Conservation (phyloP, 352 stramenopile genomes). For the Phytophthora niederhauseri region DNA sequence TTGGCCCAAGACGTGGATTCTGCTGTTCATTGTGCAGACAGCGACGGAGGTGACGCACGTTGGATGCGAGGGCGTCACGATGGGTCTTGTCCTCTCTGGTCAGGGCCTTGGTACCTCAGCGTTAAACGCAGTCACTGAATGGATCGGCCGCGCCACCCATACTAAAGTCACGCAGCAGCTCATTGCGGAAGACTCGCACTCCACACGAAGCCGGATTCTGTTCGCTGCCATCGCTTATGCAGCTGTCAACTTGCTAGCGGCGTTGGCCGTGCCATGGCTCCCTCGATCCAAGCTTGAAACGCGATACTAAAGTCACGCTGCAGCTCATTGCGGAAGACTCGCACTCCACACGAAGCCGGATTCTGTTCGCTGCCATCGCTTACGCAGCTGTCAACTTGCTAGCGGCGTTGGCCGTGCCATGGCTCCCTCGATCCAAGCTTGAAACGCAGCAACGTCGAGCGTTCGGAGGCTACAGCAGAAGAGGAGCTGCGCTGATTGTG, state of each 20-base stretch:
- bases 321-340: conserved; percentile 34
- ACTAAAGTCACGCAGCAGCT: conserved; percentile 26
- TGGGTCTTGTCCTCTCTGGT: conserved; percentile 56
- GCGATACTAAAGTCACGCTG: conserved; percentile 24
- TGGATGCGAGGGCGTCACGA: conserved; percentile 56
- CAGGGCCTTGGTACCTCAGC: conserved; percentile 44
- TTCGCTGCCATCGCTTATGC: conserved; percentile 25
- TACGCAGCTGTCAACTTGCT: conserved; percentile 44
- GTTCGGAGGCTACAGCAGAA: conserved; percentile 36
- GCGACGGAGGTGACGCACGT: conserved; percentile 61
- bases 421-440: conserved; percentile 47
- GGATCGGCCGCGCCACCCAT: conserved; percentile 35
- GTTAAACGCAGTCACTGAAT: conserved; percentile 30
- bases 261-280: conserved; percentile 31
- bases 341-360: conserved; percentile 24
- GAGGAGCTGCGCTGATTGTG: conserved; percentile 35
- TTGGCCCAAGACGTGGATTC: conserved; percentile 46
- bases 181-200: conserved; percentile 31
- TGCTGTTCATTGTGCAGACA: conserved; percentile 46
- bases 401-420: conserved; percentile 24
- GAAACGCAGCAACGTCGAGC: conserved; percentile 49
- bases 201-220: conserved; percentile 36
- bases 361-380: conserved; percentile 24
- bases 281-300: conserved; percentile 51
- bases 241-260: conserved; percentile 37